Percentiles rank a stretch among this genome's conserved stretches.
Conservation (phyloP, 2,329 filamentous ascomycete genomes). For the Chrysoporthe cubensis region DNA sequence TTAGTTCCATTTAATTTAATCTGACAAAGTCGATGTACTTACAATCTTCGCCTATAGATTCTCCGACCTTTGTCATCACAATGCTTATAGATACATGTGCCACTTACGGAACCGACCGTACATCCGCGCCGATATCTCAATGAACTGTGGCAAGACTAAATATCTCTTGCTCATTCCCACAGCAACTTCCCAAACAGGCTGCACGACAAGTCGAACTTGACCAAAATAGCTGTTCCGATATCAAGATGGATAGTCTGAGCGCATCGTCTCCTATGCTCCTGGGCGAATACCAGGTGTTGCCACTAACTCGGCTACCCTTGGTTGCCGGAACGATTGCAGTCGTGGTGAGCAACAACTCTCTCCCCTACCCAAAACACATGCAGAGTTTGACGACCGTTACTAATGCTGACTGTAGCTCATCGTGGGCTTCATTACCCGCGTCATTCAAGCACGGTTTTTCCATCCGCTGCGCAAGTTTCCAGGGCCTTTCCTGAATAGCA, state of each 20-base stretch:
- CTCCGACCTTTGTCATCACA: no score
- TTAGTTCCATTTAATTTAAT: no score
- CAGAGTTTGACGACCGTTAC: not conserved
- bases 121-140: not conserved
- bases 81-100: no score
- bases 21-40: no score
- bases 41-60: no score
- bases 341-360: not conserved
- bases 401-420: not conserved
- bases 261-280: constrained; percentile 35
- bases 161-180: not conserved
- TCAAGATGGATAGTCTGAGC: constrained; percentile 42
- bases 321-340: not conserved
- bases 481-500: constrained; percentile 34
- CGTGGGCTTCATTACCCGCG: not conserved
- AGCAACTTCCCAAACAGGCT: not conserved
- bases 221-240: not conserved
- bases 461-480: constrained; percentile 34
- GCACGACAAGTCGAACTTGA: not conserved
- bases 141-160: not conserved
- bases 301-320: not conserved
- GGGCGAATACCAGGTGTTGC: not conserved
- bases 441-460: constrained; percentile 28
- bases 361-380: not conserved
- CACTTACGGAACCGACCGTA: not conserved